Percentiles rank a stretch among this genome's conserved stretches.
Evolutionary conservation across 495 filamentous ascomycete genomes (phyloP).

Genomic region (Aspergillus sclerotioniger): DNA sequence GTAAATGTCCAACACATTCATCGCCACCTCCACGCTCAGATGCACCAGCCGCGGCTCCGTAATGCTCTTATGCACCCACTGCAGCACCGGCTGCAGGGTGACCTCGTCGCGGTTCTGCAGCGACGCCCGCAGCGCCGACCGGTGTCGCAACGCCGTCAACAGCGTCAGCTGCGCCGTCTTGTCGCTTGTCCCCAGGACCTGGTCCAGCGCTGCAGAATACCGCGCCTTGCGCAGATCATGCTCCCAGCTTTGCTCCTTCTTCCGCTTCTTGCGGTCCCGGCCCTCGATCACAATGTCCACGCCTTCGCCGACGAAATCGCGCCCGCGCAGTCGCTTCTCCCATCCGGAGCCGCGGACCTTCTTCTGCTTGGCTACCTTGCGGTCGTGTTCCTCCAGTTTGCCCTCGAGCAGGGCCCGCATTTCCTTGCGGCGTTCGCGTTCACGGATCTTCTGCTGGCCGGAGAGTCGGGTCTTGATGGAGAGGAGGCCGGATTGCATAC

Average conservation of each 20-base stretch:
- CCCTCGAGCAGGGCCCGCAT: conserved; percentile 83
- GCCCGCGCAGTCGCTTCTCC: conserved; percentile 68
- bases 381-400: conserved; percentile 65
- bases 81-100: conserved; percentile 74
- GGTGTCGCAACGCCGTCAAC: conserved; percentile 79
- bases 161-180: conserved; percentile 68
- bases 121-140: conserved; percentile 79
- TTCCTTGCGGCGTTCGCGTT: conserved; percentile 76
- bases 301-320: conserved; percentile 81
- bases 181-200: conserved; percentile 59
- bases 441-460: conserved; percentile 75
- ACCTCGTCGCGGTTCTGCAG: conserved; percentile 80
- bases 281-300: conserved; percentile 84
- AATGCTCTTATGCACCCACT: conserved; percentile 78
- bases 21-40: conserved; percentile 73
- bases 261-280: conserved; percentile 55
- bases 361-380: conserved; percentile 60
- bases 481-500: conserved; percentile 87
- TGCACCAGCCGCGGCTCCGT: conserved; percentile 73
- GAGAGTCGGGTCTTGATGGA: conserved; percentile 84
- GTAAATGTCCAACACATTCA: conserved; percentile 84
- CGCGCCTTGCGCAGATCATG: conserved; percentile 71
- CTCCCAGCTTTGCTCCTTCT: conserved; percentile 75
- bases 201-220: conserved; percentile 75
- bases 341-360: conserved; percentile 65